These are phyloP conservation scores for Pestalotiopsis sp. DNA, from an alignment of 2,329 filamentous ascomycete genomes.

Conservation along the genomic window DNA sequence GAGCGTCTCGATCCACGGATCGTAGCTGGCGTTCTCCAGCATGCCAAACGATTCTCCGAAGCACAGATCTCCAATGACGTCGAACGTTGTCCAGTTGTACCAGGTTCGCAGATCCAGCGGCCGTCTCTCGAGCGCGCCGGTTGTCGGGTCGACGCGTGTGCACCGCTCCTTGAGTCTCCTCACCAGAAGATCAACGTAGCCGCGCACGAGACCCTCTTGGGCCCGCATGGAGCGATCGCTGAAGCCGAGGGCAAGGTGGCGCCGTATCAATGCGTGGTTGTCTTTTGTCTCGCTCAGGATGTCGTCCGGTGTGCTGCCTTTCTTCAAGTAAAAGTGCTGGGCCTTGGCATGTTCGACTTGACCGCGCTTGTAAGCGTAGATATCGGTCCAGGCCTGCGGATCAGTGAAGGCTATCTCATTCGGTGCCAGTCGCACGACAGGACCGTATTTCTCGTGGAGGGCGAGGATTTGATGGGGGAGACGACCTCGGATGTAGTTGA, in stretches of 20 bases:
- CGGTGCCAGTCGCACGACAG: constrained; percentile 14
- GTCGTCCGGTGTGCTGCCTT: not conserved
- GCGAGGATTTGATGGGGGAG: not conserved
- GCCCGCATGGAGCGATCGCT: not conserved
- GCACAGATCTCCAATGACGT: not conserved
- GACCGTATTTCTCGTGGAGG: constrained; percentile 15
- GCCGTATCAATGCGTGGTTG: not conserved
- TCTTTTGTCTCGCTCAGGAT: not conserved
- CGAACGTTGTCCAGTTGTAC: not conserved
- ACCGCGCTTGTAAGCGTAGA: not conserved
- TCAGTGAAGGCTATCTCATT: constrained; percentile 10
- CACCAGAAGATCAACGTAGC: constrained; percentile 3
- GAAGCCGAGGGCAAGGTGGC: not conserved
- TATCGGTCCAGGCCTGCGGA: not conserved
- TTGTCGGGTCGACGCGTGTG: not conserved
- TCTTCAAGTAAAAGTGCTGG: not conserved
- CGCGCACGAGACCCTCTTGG: not conserved
- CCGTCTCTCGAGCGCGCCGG: not conserved
- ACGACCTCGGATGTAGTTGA: not conserved
- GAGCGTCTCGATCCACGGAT: not conserved
- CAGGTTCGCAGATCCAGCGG: not conserved
- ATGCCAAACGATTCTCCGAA: not conserved
- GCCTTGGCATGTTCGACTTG: not conserved
- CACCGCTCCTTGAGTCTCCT: not conserved
- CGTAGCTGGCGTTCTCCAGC: not conserved